phyloP scores from a whole-genome alignment of 306 rosid species.

The Pterocarpus macrocarpus region DNA sequence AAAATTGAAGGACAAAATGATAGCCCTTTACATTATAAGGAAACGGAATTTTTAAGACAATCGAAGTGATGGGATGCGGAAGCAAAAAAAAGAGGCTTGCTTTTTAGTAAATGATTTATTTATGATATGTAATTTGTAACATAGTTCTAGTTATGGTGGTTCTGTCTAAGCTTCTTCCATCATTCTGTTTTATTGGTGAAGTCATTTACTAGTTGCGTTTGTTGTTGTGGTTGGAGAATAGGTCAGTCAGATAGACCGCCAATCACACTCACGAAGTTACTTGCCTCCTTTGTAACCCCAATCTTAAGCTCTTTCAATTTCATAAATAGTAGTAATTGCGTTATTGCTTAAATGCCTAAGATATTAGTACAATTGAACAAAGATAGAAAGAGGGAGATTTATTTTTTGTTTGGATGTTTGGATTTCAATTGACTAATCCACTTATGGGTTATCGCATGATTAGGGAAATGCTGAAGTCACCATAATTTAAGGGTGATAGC shows the following conservation, averaged over 20 bases:
- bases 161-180: constrained; percentile 16
- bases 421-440: neutral
- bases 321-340: neutral
- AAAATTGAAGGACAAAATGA: too few species aligned
- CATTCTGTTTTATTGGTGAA: constrained; percentile 27
- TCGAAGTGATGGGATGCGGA: too few species aligned
- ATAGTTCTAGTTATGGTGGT: neutral
- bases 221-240: constrained; percentile 46
- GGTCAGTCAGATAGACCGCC: constrained; percentile 19
- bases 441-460: neutral
- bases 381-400: neutral
- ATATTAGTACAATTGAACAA: neutral
- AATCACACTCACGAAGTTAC: constrained; percentile 47
- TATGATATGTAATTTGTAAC: neutral
- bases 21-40: too few species aligned
- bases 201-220: neutral
- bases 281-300: constrained; percentile 46
- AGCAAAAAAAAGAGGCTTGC: too few species aligned
- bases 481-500: neutral
- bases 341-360: neutral
- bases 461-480: neutral
- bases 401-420: neutral
- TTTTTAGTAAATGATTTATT: too few species aligned
- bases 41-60: too few species aligned
- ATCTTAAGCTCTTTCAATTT: constrained; percentile 30